Base-by-base conservation (phyloP, 805 yeast genomes). In the Candida succiphila region DNA sequence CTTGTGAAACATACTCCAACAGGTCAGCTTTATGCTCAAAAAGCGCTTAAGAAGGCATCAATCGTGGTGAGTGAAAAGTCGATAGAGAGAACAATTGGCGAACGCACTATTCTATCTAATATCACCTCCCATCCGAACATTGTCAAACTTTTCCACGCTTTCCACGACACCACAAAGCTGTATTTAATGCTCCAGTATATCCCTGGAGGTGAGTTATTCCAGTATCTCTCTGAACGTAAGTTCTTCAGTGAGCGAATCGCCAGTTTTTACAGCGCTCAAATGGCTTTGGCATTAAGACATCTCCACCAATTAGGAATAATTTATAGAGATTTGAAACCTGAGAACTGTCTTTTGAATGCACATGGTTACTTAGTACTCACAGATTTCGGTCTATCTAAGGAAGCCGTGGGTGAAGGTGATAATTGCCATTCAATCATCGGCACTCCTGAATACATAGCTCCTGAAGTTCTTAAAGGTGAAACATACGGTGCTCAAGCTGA, bases 181-280 rank as follows among this genome's bases (percentile, higher is more conserved):
- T 86, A 86, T 47, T 51, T 86, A 25, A 65, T 84, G 20, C 57
- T 86, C 33, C 92, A 86, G 50, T 86, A 80, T 48, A 76, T 87
- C 13, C 89, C 86, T n/a, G 95, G 95, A 5, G 95, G 95, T 17
- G 95, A 86, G 53, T 56, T 86, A 22, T 86, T 71, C 46, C 72
- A 71, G 34, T 81, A 78, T 50, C 52, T 77, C 38, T 73, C 75
- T 3, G 41, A 46, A 30, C 49, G 54, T 20, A 45, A 56, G 28
- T 68, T 67, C 45, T 56, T 67, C 23, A 65, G 53, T 39, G 92
- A 76, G 55, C 70, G 63, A 45, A 69, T 72, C 17, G 75, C 85
- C 2, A 71, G 84, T 1, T 84, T 78, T 46, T 84, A 85, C 44
- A 68, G 78, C 5, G 88, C 94, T 0, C 89, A 86, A 47, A 78